Percentiles rank a stretch among this genome's conserved stretches.
Evolutionary conservation across 1,139 yeast species (phyloP).

Genomic region (Debaryomyces sp.): DNA sequence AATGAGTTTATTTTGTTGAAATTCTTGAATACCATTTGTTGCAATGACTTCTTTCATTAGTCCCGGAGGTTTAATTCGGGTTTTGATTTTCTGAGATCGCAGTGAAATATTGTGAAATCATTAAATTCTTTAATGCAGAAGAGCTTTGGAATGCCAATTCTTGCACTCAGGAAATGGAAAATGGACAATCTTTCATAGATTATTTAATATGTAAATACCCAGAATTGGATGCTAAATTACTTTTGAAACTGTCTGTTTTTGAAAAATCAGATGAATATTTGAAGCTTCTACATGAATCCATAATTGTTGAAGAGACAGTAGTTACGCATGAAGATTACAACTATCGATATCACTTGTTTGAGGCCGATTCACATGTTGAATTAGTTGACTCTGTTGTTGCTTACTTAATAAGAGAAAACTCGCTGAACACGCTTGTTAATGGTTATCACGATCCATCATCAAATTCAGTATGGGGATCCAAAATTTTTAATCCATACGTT

Average conservation of each 20-base stretch:
- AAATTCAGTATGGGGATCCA: slow-evolving; percentile 16
- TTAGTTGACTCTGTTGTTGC: slow-evolving; percentile 27
- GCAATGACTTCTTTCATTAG: not conserved
- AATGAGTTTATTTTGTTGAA: slow-evolving; percentile 5
- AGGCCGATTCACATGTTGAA: slow-evolving; percentile 22
- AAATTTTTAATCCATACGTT: slow-evolving; percentile 22
- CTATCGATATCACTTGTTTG: slow-evolving; percentile 4
- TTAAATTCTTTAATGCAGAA: not conserved
- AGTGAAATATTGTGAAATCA: not conserved
- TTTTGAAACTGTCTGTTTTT: not conserved
- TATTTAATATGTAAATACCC: slow-evolving; percentile 9
- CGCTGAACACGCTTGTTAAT: slow-evolving; percentile 23
- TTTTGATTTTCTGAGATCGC: not conserved
- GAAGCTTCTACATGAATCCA: not conserved
- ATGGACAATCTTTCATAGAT: slow-evolving; percentile 3
- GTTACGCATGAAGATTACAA: not conserved
- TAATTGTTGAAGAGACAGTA: not conserved
- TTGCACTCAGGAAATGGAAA: slow-evolving; percentile 3
- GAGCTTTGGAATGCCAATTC: not conserved
- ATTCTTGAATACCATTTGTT: slow-evolving; percentile 4
- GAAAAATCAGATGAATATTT: slow-evolving; percentile 2
- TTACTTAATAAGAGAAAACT: slow-evolving; percentile 19
- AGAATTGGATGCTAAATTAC: not conserved
- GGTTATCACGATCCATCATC: slow-evolving; percentile 29
- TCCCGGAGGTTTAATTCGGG: not conserved